Percentiles rank a stretch among this genome's conserved stretches.
Conservation (phyloP, 306 rosid genomes). For the Echinosophora koreensis region DNA sequence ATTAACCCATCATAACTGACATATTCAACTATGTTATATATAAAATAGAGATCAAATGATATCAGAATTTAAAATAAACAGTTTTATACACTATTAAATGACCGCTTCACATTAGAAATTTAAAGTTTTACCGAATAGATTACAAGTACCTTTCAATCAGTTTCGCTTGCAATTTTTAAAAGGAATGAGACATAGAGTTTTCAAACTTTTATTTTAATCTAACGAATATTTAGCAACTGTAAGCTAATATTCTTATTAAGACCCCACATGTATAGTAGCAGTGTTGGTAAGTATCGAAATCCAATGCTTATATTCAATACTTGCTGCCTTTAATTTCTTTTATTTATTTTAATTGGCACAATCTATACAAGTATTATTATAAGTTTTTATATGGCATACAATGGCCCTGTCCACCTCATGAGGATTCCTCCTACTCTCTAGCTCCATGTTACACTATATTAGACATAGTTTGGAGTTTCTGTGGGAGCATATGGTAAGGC, state of each 20-base stretch:
- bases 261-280: neutral
- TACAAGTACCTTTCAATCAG: neutral
- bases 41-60: constrained; percentile 17
- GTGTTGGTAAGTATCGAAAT: neutral
- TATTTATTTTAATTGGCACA: neutral
- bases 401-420: neutral
- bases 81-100: neutral
- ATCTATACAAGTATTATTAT: neutral
- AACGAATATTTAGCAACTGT: neutral
- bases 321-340: neutral
- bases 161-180: neutral
- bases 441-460: constrained; percentile 16
- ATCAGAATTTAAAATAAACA: neutral
- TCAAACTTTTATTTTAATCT: neutral
- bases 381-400: neutral
- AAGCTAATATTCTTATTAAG: neutral
- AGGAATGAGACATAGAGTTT: neutral
- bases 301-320: neutral
- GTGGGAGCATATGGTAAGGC: constrained; percentile 24
- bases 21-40: neutral
- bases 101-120: neutral
- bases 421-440: constrained; percentile 50
- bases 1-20: neutral
- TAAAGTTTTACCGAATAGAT: neutral
- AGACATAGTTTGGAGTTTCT: constrained; percentile 5